phyloP scores from a whole-genome alignment of 352 stramenopile species.

The Phytopythium delawarense region DNA sequence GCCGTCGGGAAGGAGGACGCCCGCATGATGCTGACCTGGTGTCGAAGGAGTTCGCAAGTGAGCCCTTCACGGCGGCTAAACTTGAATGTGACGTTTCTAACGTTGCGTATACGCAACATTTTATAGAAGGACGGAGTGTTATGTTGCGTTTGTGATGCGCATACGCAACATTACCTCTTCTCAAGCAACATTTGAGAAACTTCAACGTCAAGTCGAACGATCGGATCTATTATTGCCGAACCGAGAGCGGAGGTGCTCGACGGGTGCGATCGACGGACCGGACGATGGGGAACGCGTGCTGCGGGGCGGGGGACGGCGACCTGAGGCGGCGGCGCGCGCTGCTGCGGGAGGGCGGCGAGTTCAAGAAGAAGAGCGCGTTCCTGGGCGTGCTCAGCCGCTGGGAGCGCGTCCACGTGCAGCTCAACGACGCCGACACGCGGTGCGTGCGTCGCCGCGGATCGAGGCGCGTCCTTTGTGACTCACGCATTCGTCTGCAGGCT shows the following conservation, averaged over 20 bases:
- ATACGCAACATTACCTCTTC: background rate
- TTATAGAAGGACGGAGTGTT: background rate
- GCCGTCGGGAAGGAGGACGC: background rate
- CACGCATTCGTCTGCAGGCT: conserved; percentile 18
- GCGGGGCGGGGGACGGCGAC: conserved; percentile 47
- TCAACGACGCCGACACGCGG: conserved; percentile 45
- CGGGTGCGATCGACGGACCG: no score
- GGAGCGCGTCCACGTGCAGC: conserved; percentile 53
- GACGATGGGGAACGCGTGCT: conserved; percentile 69
- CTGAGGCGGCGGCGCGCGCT: conserved; percentile 53
- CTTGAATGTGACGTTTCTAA: background rate
- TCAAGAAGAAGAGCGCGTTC: conserved; percentile 67
- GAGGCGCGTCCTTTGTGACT: background rate
- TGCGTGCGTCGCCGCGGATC: background rate
- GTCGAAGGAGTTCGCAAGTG: background rate
- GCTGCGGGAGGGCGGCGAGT: conserved; percentile 62
- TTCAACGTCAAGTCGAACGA: background rate
- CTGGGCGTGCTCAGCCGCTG: conserved; percentile 56
- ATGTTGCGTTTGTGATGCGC: background rate
- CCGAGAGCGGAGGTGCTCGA: background rate
- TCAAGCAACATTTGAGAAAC: background rate
- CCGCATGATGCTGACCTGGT: background rate
- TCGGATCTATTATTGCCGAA: background rate
- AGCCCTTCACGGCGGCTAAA: background rate
- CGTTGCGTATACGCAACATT: background rate